Evolutionary conservation across 2,329 filamentous ascomycete species (phyloP).

Genomic region (Biscogniauxia mediterranea): DNA sequence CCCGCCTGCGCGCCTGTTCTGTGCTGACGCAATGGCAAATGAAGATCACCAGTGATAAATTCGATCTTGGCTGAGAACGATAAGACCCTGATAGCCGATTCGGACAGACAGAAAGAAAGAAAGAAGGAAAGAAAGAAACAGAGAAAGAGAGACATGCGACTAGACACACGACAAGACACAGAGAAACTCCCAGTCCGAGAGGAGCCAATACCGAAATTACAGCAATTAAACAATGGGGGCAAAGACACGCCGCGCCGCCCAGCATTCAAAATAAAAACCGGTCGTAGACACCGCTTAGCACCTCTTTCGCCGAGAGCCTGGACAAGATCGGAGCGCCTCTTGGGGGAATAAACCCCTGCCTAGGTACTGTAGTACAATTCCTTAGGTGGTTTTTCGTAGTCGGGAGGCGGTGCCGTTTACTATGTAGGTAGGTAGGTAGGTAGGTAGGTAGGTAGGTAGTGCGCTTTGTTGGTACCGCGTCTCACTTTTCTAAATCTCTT

Average conservation of each 20-base stretch:
- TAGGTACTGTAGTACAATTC: background rate
- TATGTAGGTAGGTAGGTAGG: too few relatives aligned
- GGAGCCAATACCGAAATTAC: slow-evolving; percentile 27
- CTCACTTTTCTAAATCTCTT: too few relatives aligned
- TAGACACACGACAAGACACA: slow-evolving; percentile 17
- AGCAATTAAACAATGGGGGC: slow-evolving; percentile 24
- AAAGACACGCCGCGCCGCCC: slow-evolving; percentile 14
- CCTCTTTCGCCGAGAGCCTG: background rate
- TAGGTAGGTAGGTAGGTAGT: too few relatives aligned
- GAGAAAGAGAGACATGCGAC: background rate
- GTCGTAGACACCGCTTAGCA: background rate
- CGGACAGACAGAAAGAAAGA: too few relatives aligned
- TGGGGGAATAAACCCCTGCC: background rate
- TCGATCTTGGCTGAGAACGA: background rate
- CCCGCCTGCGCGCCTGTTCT: background rate
- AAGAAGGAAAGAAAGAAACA: background rate
- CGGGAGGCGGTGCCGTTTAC: too few relatives aligned
- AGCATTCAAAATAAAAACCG: slow-evolving; percentile 9
- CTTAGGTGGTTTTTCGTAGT: background rate
- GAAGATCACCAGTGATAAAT: background rate
- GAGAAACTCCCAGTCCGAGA: slow-evolving; percentile 11
- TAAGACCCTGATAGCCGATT: background rate
- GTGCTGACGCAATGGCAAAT: background rate
- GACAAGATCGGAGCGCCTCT: background rate
- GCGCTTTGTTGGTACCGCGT: too few relatives aligned